Percentiles rank a stretch among this genome's conserved stretches.
phyloP scores from a whole-genome alignment of 345 rosid species.

The Atalantia buxifolia region DNA sequence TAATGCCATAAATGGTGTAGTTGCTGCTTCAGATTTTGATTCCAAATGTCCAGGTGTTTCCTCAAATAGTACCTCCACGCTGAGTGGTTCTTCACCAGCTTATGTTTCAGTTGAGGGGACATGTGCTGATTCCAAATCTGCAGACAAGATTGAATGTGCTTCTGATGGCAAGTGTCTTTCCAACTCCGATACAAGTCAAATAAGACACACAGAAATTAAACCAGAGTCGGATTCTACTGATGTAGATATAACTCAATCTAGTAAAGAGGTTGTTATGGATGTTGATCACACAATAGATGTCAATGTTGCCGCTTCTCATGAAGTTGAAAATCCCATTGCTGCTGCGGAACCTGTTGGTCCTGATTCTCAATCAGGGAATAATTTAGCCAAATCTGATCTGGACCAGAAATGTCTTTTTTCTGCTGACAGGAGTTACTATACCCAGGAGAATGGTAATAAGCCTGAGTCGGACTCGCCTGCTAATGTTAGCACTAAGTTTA shows the following conservation, averaged over 20 bases:
- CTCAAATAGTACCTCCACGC: conserved; percentile 15
- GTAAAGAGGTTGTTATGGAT: conserved; percentile 4
- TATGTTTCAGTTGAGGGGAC: conserved; percentile 6
- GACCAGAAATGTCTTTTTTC: conserved; percentile 1
- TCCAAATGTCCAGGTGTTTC: conserved; percentile 23
- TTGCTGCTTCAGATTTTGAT: conserved; percentile 24
- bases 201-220: conserved; percentile 4
- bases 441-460: conserved; percentile 5
- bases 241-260: conserved; percentile 9
- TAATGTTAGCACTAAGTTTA: neutral
- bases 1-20: conserved; percentile 23
- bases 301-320: conserved; percentile 15
- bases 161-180: conserved; percentile 11
- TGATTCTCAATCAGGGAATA: conserved; percentile 21
- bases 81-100: conserved; percentile 18
- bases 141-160: conserved; percentile 16
- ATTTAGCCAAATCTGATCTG: conserved; percentile 17
- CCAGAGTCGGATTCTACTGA: conserved; percentile 12
- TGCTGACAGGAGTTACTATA: neutral
- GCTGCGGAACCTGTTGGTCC: neutral
- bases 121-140: conserved; percentile 14
- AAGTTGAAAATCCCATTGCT: conserved; percentile 1
- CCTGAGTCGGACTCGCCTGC: neutral
- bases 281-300: conserved; percentile 2
- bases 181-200: neutral